Percentiles rank a stretch among this genome's conserved stretches.
These are phyloP conservation scores for Trematosphaeria pertusa DNA, from an alignment of 2,329 filamentous ascomycete genomes.

Conservation along the genomic window DNA sequence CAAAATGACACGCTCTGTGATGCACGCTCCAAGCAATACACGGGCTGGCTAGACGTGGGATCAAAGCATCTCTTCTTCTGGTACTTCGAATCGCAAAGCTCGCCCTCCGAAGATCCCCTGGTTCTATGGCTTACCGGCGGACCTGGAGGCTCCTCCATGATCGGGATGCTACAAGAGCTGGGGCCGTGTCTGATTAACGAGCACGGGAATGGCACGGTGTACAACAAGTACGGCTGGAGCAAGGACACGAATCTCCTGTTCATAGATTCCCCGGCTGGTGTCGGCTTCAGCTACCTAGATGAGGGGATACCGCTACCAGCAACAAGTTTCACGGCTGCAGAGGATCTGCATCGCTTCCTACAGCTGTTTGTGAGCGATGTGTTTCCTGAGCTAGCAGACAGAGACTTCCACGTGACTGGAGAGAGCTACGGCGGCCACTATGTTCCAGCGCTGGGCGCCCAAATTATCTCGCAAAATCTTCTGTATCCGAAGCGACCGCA, in stretches of 20 bases:
- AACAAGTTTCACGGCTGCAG: slow-evolving; percentile 53
- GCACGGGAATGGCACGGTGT: slow-evolving; percentile 45
- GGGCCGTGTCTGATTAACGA: slow-evolving; percentile 49
- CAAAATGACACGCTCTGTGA: slow-evolving; percentile 43
- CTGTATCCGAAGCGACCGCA: slow-evolving; percentile 50
- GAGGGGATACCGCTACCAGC: slow-evolving; percentile 42
- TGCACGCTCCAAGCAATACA: slow-evolving; percentile 44
- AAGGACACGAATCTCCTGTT: slow-evolving; percentile 47
- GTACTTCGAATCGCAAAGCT: slow-evolving; percentile 52
- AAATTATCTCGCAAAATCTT: slow-evolving; percentile 55
- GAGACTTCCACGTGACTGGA: slow-evolving; percentile 56
- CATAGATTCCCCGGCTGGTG: slow-evolving; percentile 48
- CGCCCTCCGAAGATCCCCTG: slow-evolving; percentile 45
- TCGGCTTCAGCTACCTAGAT: slow-evolving; percentile 50
- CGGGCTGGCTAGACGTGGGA: slow-evolving; percentile 47
- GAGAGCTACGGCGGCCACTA: slow-evolving; percentile 61
- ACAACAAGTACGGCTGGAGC: slow-evolving; percentile 50
- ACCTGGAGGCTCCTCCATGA: slow-evolving; percentile 46
- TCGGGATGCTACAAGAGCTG: slow-evolving; percentile 47
- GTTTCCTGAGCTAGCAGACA: slow-evolving; percentile 50
- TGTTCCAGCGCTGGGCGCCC: slow-evolving; percentile 52
- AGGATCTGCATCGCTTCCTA: slow-evolving; percentile 59
- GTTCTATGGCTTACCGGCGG: slow-evolving; percentile 53
- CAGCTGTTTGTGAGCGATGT: slow-evolving; percentile 56
- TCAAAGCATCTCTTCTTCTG: slow-evolving; percentile 56